phyloP scores from a whole-genome alignment of 768 basidiomycete species.

The Suillus discolor region DNA sequence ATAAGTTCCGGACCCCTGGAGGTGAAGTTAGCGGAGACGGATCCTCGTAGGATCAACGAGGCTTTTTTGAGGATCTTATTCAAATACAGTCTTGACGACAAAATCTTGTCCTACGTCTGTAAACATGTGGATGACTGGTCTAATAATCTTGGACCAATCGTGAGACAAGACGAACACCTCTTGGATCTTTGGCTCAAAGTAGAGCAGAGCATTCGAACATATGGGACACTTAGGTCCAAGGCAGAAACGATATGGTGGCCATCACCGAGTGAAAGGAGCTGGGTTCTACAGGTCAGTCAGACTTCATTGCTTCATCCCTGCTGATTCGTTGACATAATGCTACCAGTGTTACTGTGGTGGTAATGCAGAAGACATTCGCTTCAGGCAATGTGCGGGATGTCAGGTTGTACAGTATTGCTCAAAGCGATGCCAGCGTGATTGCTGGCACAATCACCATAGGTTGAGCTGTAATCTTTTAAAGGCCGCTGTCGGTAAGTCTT shows the following conservation, averaged over 20 bases:
- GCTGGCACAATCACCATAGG: background rate
- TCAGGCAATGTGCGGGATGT: constrained; percentile 1
- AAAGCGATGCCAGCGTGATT: constrained; percentile 2
- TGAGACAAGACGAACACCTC: background rate
- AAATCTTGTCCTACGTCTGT: background rate
- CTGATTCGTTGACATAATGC: background rate
- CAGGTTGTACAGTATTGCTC: constrained; percentile 1
- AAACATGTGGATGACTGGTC: background rate
- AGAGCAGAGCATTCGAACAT: background rate
- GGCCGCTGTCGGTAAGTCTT: background rate
- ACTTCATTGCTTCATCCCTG: background rate
- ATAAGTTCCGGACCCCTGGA: background rate
- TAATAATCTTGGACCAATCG: background rate
- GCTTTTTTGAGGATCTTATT: background rate
- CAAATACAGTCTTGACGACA: background rate
- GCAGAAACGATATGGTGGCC: background rate
- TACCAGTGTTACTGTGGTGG: background rate
- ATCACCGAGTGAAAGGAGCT: background rate
- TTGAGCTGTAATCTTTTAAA: background rate
- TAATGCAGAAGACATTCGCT: background rate
- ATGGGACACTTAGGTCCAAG: background rate
- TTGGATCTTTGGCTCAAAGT: background rate
- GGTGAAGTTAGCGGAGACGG: background rate
- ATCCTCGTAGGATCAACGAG: background rate
- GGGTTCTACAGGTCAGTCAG: background rate